These are phyloP conservation scores for Alternaria hordeiaustralica DNA, from an alignment of 2,329 filamentous ascomycete species.

Conservation along the genomic window DNA sequence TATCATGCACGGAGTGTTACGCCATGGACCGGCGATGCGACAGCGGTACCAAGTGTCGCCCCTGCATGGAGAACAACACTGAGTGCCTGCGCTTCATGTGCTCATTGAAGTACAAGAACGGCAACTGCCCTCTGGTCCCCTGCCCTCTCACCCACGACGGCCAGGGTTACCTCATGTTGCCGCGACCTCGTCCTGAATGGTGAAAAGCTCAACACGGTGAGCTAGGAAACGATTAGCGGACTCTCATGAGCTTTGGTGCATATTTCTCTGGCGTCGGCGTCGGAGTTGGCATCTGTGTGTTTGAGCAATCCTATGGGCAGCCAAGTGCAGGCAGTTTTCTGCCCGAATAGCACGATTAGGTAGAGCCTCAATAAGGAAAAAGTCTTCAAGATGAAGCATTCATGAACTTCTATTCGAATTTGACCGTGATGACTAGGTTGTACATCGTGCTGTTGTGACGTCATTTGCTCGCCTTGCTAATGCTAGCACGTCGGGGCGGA, in stretches of 20 bases:
- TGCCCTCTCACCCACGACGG: constrained; percentile 33
- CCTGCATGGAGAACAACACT: constrained; percentile 26
- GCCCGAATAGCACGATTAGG: neutral
- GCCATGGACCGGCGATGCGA: constrained; percentile 35
- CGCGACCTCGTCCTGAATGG: constrained; percentile 23
- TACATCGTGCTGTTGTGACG: neutral
- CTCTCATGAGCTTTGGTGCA: neutral
- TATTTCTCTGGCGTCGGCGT: neutral
- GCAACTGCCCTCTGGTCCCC: constrained; percentile 25
- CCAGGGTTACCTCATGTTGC: constrained; percentile 24
- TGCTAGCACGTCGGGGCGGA: neutral
- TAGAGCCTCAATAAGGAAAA: neutral
- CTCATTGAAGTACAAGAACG: constrained; percentile 30
- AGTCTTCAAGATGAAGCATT: neutral
- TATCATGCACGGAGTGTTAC: constrained; percentile 41
- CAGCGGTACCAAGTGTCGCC: constrained; percentile 23
- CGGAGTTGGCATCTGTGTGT: neutral
- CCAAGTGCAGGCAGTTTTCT: neutral
- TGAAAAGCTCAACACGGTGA: neutral
- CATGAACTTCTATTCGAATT: neutral
- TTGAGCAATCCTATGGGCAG: neutral
- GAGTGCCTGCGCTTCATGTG: constrained; percentile 40
- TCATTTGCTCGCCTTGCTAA: neutral
- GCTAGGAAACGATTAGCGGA: neutral
- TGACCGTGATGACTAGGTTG: neutral